Conservation (phyloP, 1,284 basidiomycete genomes). For the Trametes polyzona region DNA sequence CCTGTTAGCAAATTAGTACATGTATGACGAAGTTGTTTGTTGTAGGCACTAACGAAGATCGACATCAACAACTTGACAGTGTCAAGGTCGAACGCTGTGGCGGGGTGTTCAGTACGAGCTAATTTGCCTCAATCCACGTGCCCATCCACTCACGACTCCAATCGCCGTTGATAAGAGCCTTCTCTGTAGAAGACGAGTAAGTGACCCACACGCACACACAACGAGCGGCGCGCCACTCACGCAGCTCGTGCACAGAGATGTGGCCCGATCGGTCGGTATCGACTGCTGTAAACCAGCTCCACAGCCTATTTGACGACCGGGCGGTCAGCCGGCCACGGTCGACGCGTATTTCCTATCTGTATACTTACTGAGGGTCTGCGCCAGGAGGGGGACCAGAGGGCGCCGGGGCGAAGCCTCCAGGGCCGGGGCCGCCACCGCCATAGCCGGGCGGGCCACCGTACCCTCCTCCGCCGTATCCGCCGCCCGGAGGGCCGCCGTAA, state of each 20-base stretch:
- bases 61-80: conserved; percentile 84
- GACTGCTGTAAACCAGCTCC: conserved; percentile 74
- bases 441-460: conserved; percentile 32
- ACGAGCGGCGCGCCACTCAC: conserved; percentile 44
- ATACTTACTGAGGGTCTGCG: conserved; percentile 67
- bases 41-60: conserved; percentile 70
- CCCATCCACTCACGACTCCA: conserved; percentile 53
- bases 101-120: background rate
- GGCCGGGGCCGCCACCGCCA: conserved; percentile 37
- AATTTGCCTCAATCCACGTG: background rate
- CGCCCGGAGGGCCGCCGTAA: conserved; percentile 36
- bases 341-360: background rate
- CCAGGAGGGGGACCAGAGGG: conserved; percentile 58
- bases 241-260: conserved; percentile 68
- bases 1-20: conserved; percentile 41
- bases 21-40: background rate
- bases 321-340: background rate
- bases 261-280: conserved; percentile 71
- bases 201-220: background rate
- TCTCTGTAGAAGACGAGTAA: conserved; percentile 44
- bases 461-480: conserved; percentile 33
- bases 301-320: conserved; percentile 49
- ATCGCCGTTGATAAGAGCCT: conserved; percentile 78
- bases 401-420: conserved; percentile 46
- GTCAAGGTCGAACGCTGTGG: conserved; percentile 76